Base-by-base conservation (phyloP, 805 yeast species). In the Lipomyces orientalis region DNA sequence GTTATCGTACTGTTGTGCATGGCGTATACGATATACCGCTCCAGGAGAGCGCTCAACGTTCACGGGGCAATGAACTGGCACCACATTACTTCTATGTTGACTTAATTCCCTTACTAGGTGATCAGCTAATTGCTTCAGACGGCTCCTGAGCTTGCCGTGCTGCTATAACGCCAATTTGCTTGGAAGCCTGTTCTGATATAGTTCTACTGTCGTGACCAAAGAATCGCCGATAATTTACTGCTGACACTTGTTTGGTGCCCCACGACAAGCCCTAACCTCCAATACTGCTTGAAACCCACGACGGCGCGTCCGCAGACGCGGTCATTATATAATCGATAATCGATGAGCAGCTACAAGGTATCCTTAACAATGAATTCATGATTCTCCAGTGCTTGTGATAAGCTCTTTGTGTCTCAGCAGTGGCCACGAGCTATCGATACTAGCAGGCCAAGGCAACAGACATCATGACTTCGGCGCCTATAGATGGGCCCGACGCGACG, bases 381-480 rank as follows among this genome's bases (percentile, higher is more conserved):
- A 43, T 43, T 2, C 22, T 43, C 25, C 8, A 43, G 22, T 43
- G 49, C 49, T n/a, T 25, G 29, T 25, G 49, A 43, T 43, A 43
- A 43, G 49, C 22, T 16, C 49, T 43, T 43, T 43, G 22, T 43
- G n/a, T n/a, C 49, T 43, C 10, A 43, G 49, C 16, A 37, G 43
- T 43, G 9, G 49, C 3, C 22, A 43, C 49, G 49, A 43, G 22
- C 49, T 43, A 43, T 43, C 6, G 22, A 12, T 8, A 43, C 19
- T 9, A 43, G 22, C 49, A 43, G 49, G n/a, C 49, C 9, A 43
- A 43, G 49, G 49, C 49, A n/a, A 16, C 16, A 43, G 16, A 3
- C 37, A 58, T 54, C 14, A 60, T 60, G 62, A 56, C 49, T 54
- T 60, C 56, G 54, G 43, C 54, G 29, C 64, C 55, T 19, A 25